These are phyloP conservation scores for Arctium lappa DNA, from an alignment of 129 eudicot species.

Conservation along the genomic window DNA sequence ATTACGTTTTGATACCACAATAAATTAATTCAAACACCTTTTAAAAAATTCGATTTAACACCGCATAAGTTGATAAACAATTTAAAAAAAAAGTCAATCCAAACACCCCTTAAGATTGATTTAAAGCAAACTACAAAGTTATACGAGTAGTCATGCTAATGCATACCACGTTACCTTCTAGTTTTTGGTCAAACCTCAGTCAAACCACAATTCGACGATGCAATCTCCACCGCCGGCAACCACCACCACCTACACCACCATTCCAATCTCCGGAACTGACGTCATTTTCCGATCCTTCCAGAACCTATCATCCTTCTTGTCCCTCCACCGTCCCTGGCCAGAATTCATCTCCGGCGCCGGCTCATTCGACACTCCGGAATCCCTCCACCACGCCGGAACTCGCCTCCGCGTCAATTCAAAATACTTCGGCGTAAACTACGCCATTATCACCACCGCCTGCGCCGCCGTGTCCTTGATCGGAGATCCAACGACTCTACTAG, in stretches of 20 bases:
- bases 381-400: conserved; percentile 31
- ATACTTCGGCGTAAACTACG: conserved; percentile 59
- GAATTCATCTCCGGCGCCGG: conserved; percentile 49
- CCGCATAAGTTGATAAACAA: too few relatives aligned
- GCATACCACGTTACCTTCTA: conserved; percentile 16
- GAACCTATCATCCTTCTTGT: conserved; percentile 49
- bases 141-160: background rate
- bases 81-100: too few relatives aligned
- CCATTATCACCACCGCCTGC: conserved; percentile 41
- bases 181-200: conserved; percentile 27
- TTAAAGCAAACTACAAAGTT: background rate
- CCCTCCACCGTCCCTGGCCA: conserved; percentile 77
- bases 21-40: too few relatives aligned
- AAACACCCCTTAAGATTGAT: too few relatives aligned
- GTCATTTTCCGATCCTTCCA: conserved; percentile 69
- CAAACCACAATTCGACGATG: conserved; percentile 33
- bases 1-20: too few relatives aligned
- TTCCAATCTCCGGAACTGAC: conserved; percentile 64
- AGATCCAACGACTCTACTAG: conserved; percentile 33
- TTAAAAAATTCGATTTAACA: too few relatives aligned
- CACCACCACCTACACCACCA: conserved; percentile 61
- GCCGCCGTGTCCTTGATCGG: conserved; percentile 50
- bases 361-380: conserved; percentile 43
- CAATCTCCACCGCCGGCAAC: conserved; percentile 33
- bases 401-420: conserved; percentile 52